Evolutionary conservation across 1,139 yeast species (phyloP).

Genomic region (Candida glucosophila): DNA sequence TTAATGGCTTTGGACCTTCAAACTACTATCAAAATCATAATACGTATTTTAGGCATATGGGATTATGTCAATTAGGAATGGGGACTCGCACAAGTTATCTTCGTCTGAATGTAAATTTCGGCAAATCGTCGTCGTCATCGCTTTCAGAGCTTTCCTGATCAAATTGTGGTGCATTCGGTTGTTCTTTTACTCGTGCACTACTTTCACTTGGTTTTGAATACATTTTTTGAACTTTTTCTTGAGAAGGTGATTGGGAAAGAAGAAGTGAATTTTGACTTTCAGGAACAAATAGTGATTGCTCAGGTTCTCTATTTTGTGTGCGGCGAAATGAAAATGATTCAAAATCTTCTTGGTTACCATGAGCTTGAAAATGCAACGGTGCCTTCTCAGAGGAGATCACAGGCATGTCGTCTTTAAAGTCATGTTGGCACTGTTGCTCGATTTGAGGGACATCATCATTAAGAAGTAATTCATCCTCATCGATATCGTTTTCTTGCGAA

Average conservation of each 20-base stretch:
- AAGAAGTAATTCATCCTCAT: no score
- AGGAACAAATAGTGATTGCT: no score
- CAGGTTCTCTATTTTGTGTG: not conserved
- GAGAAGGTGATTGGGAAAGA: not conserved
- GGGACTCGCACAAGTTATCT: constrained; percentile 1
- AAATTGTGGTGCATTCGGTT: constrained; percentile 1
- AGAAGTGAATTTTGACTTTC: no score
- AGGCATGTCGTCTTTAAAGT: no score
- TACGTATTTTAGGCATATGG: constrained; percentile 40
- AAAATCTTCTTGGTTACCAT: constrained; percentile 1
- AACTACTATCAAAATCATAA: constrained; percentile 34
- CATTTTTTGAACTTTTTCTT: not conserved
- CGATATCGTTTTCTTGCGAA: no score
- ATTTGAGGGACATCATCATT: no score
- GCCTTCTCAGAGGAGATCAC: no score
- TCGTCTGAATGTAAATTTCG: constrained; percentile 28
- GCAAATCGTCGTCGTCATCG: constrained; percentile 27
- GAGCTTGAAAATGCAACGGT: no score
- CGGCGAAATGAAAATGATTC: not conserved
- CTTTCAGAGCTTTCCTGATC: constrained; percentile 11
- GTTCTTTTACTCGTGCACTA: not conserved
- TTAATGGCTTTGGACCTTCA: constrained; percentile 9
- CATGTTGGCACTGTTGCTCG: no score
- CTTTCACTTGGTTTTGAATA: not conserved
- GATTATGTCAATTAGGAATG: constrained; percentile 32